These are phyloP conservation scores for Hsuehochloa calcarea DNA, from an alignment of 176 grass and related monocot species.

Conservation along the genomic window DNA sequence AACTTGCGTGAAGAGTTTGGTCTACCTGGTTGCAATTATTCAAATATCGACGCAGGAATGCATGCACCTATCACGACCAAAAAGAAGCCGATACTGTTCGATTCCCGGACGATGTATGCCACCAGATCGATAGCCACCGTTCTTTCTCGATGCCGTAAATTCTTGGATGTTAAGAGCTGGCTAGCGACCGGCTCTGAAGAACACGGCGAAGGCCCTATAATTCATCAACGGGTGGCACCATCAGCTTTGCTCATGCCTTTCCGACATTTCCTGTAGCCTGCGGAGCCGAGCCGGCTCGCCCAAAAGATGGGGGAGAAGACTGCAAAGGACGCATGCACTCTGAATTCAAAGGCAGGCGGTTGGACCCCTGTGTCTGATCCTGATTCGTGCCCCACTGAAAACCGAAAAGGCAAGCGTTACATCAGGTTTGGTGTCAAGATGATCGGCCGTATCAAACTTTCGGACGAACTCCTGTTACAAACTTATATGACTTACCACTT, in stretches of 20 bases:
- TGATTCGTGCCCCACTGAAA: not conserved
- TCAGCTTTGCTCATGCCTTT: slow-evolving; percentile 20
- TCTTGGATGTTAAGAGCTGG: not conserved
- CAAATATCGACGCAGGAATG: too few relatives aligned
- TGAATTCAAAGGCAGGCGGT: not conserved
- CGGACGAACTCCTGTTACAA: not conserved
- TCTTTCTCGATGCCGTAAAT: too few relatives aligned
- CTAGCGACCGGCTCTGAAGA: not conserved
- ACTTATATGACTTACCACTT: too few relatives aligned
- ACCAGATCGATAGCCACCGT: not conserved
- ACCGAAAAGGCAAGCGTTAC: not conserved
- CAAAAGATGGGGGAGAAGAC: not conserved
- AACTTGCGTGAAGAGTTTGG: not conserved
- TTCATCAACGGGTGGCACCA: not conserved
- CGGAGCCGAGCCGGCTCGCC: not conserved
- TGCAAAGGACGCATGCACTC: not conserved
- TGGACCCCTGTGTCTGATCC: not conserved
- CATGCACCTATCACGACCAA: not conserved
- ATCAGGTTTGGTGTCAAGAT: slow-evolving; percentile 7
- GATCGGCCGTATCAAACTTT: not conserved
- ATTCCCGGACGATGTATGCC: not conserved
- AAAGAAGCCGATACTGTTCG: not conserved
- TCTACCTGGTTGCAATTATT: not conserved
- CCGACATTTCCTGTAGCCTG: not conserved
- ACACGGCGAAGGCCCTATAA: not conserved